These are phyloP conservation scores for Candida boleticola DNA, from an alignment of 805 yeast genomes.

Conservation along the genomic window DNA sequence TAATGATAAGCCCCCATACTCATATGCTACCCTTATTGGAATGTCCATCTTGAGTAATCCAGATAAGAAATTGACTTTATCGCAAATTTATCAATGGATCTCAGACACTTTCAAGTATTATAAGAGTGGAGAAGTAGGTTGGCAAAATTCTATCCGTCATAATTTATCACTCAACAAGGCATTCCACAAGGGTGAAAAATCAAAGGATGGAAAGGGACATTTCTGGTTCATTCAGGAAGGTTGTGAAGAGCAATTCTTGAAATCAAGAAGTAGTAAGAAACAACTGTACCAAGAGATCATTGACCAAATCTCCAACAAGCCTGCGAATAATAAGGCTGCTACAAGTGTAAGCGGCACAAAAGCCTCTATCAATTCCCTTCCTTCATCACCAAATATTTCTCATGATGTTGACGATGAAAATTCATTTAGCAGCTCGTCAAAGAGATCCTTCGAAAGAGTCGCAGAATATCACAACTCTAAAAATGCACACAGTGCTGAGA, in stretches of 20 bases:
- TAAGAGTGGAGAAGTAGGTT: slow-evolving; percentile 81
- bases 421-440: slow-evolving; percentile 4
- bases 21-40: slow-evolving; percentile 91
- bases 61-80: slow-evolving; percentile 38
- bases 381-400: slow-evolving; percentile 29
- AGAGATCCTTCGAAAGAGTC: slow-evolving; percentile 10
- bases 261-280: slow-evolving; percentile 52
- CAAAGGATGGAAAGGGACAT: slow-evolving; percentile 88
- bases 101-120: slow-evolving; percentile 81
- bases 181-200: slow-evolving; percentile 84
- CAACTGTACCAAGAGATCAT: slow-evolving; percentile 42
- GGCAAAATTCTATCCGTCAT: slow-evolving; percentile 98
- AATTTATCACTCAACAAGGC: slow-evolving; percentile 91
- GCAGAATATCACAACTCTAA: slow-evolving; percentile 7
- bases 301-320: slow-evolving; percentile 31
- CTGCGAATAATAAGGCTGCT: slow-evolving; percentile 5
- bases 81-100: slow-evolving; percentile 90
- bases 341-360: slow-evolving; percentile 6
- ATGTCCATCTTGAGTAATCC: slow-evolving; percentile 88
- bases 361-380: slow-evolving; percentile 22
- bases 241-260: slow-evolving; percentile 74
- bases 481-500: neutral
- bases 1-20: slow-evolving; percentile 83
- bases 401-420: slow-evolving; percentile 9
- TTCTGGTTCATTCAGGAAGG: slow-evolving; percentile 92